Percentiles rank a stretch among this genome's conserved stretches.
Evolutionary conservation across 148 eudicot genomes (phyloP).

Genomic region (Spergularia bocconei): DNA sequence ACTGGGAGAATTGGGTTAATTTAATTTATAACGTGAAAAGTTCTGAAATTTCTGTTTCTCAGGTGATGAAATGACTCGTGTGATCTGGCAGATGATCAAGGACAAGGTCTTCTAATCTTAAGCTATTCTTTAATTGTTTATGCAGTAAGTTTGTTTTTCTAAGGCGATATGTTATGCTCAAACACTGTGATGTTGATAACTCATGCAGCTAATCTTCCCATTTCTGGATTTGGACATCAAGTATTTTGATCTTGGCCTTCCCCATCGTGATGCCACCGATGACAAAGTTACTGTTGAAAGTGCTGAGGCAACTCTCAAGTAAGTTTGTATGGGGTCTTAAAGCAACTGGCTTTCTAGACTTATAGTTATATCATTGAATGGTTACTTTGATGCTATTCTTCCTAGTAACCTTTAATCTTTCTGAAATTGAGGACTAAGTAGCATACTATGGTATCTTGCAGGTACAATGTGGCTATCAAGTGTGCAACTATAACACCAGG

Average conservation of each 20-base stretch:
- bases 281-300: conserved; percentile 53
- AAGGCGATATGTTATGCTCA: not conserved
- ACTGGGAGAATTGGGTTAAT: not conserved
- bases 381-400: not conserved
- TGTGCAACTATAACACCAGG: conserved; percentile 99
- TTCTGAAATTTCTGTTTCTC: conserved; percentile 8
- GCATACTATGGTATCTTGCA: conserved; percentile 23
- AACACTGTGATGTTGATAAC: not conserved
- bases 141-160: not conserved
- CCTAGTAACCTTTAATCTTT: not conserved
- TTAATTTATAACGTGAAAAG: not conserved
- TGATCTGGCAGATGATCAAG: conserved; percentile 46
- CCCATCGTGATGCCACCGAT: conserved; percentile 54
- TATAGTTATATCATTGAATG: not conserved
- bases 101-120: conserved; percentile 37
- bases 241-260: conserved; percentile 52
- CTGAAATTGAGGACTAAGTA: conserved; percentile 9
- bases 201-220: conserved; percentile 38
- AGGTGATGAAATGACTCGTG: conserved; percentile 61
- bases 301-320: conserved; percentile 56
- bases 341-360: not conserved
- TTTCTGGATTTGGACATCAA: conserved; percentile 47
- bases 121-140: not conserved
- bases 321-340: conserved; percentile 6
- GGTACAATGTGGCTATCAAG: conserved; percentile 95